These are phyloP conservation scores for Herpotrichia juniperi DNA, from an alignment of 2,329 filamentous ascomycete genomes.

Conservation along the genomic window DNA sequence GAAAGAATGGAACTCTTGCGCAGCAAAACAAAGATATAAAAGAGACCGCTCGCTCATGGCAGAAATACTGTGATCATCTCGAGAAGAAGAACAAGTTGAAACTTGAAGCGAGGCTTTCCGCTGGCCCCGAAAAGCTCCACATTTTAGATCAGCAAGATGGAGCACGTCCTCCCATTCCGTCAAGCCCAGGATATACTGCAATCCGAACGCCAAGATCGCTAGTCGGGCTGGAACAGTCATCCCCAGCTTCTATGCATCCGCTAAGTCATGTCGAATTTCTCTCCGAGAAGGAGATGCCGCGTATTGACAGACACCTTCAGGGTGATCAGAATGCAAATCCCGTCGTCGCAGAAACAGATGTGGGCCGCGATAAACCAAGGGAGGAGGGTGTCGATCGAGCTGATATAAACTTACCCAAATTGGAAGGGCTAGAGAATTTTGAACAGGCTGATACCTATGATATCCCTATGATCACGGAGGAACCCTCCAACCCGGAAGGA, in stretches of 20 bases:
- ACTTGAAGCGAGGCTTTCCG: slow-evolving; percentile 4
- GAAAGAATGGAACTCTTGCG: slow-evolving; percentile 40
- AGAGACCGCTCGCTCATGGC: slow-evolving; percentile 45
- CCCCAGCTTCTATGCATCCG: slow-evolving; percentile 20
- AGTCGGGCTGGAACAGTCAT: slow-evolving; percentile 18
- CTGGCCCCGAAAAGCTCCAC: slow-evolving; percentile 10
- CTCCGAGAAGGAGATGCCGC: neutral
- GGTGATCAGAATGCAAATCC: neutral
- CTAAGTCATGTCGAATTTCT: slow-evolving; percentile 5
- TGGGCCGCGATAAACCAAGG: neutral
- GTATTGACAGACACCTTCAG: neutral
- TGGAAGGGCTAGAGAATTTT: neutral
- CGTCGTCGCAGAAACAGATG: neutral
- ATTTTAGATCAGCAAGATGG: slow-evolving; percentile 14
- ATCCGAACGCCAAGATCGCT: slow-evolving; percentile 21
- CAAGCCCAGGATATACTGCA: slow-evolving; percentile 28
- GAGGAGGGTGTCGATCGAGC: neutral
- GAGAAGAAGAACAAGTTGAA: slow-evolving; percentile 26
- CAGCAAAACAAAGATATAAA: slow-evolving; percentile 48
- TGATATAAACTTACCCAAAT: neutral
- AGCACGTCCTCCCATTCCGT: slow-evolving; percentile 19
- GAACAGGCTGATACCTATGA: neutral
- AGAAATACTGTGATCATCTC: slow-evolving; percentile 41
- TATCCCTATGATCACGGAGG: neutral
- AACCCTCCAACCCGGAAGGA: slow-evolving; percentile 10